Base-by-base conservation (phyloP, 306 rosid species). In the Luffa acutangula region DNA sequence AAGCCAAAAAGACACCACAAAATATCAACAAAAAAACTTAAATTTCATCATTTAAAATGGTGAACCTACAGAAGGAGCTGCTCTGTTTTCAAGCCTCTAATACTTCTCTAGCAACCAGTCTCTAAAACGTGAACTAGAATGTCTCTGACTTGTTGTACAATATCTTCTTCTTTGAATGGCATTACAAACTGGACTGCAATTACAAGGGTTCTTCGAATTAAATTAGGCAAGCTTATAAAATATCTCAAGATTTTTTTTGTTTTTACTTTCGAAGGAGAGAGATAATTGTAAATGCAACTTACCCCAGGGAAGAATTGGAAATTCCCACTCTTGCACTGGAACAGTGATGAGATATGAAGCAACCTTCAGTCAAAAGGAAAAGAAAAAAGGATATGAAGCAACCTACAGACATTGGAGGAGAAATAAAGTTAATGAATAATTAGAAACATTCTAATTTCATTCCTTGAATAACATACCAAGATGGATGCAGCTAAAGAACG, bases 221-320 rank as follows among this genome's bases (percentile, higher is more conserved):
- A 48, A 67, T 85, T 78, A 88, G 86, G 79, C 58, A 25, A 25
- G 31, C 31, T 25, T 25, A 25, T 25, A 25, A 25, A 25, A 25
- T 25, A 25, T 0, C 31, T 25, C 31, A 25, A 25, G 31, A 25
- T 25, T 25, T 25, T 25, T 25, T 42, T 58, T 58, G 4, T 60
- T 31, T 59, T 21, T 20, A 59, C 75, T 9, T 4, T 69, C 49
- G 11, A n/a, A 46, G 14, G 67, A 45, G 18, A 45, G 18, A 20
- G 57, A 84, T 41, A 48, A 34, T 85, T 78, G 49, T 64, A 70
- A 7, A 34, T 78, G 31, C 45, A 58, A 76, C 89, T 87, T 87
- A 94, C 97, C 97, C 98, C 98, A 94, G 75, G 90, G 84, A 87
- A 94, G 88, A 85, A 92, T 78, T 0, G 98, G 97, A 80, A 94